A percentile compares a stretch with the other conserved stretches of the same genome.
Conservation (phyloP, 768 basidiomycete genomes). For the Termitomyces sp. region DNA sequence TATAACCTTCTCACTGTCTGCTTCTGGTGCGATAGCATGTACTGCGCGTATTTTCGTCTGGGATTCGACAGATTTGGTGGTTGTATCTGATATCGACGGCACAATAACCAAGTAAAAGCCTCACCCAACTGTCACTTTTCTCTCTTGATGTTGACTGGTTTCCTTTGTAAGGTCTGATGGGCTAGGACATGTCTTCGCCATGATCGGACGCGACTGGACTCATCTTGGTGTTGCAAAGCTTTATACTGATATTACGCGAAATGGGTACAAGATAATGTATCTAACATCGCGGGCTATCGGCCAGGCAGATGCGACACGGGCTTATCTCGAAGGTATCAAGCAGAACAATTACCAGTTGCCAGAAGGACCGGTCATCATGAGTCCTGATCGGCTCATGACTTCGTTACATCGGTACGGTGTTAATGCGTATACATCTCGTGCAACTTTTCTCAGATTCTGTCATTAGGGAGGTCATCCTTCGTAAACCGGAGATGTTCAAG, state of each 20-base stretch:
- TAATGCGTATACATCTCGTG: neutral
- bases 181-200: conserved; percentile 92
- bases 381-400: conserved; percentile 91
- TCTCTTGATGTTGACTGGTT: neutral
- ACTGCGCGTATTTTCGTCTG: conserved; percentile 94
- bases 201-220: conserved; percentile 98
- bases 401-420: conserved; percentile 80
- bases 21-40: conserved; percentile 78
- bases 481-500: conserved; percentile 99
- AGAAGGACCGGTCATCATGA: conserved; percentile 98
- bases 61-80: conserved; percentile 87
- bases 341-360: conserved; percentile 97
- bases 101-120: conserved; percentile 88
- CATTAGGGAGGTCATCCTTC: conserved; percentile 92
- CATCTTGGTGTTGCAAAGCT: conserved; percentile 96
- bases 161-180: conserved; percentile 75
- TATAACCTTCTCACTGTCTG: conserved; percentile 89
- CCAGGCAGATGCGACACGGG: conserved; percentile 94
- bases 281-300: conserved; percentile 96
- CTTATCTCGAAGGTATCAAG: conserved; percentile 91
- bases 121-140: no score
- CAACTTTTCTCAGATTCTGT: neutral
- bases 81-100: conserved; percentile 97
- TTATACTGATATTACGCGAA: conserved; percentile 91
- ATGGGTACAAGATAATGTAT: conserved; percentile 98